Percentiles rank a stretch among this genome's conserved stretches.
phyloP scores from a whole-genome alignment of 306 rosid genomes.

The Acacia crassicarpa region DNA sequence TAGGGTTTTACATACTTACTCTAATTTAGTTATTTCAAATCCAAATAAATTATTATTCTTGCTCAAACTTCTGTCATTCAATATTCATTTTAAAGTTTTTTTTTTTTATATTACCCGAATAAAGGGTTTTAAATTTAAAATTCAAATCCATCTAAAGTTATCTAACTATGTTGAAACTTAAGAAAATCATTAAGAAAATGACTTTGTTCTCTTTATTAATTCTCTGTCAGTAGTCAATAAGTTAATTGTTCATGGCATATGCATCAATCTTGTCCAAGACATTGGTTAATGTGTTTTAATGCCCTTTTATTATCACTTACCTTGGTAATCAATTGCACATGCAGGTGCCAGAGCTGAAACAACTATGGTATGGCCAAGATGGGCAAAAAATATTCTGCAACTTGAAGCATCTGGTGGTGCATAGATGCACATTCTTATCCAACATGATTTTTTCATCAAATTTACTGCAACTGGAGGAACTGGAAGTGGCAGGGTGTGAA shows the following conservation, averaged over 20 bases:
- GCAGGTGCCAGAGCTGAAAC: neutral
- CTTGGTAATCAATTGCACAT: no score
- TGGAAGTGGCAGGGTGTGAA: constrained; percentile 5
- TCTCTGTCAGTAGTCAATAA: neutral
- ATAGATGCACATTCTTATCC: neutral
- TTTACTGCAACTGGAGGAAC: neutral
- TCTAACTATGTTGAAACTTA: no score
- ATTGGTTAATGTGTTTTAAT: neutral
- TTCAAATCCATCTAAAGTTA: no score
- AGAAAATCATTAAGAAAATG: no score
- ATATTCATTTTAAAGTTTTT: no score
- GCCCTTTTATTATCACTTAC: neutral
- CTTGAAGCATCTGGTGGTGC: neutral
- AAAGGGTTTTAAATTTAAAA: no score
- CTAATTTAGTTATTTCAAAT: neutral
- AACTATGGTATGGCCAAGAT: neutral
- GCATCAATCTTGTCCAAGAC: neutral
- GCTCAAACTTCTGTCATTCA: no score
- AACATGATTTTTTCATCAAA: neutral
- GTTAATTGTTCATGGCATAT: neutral
- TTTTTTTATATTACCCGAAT: no score
- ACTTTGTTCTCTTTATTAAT: no score
- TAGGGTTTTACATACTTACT: no score
- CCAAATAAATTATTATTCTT: no score
- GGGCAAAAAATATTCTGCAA: neutral